Base-by-base conservation (phyloP, 169 alveolate genomes). In the Plasmodium blacklocki region DNA sequence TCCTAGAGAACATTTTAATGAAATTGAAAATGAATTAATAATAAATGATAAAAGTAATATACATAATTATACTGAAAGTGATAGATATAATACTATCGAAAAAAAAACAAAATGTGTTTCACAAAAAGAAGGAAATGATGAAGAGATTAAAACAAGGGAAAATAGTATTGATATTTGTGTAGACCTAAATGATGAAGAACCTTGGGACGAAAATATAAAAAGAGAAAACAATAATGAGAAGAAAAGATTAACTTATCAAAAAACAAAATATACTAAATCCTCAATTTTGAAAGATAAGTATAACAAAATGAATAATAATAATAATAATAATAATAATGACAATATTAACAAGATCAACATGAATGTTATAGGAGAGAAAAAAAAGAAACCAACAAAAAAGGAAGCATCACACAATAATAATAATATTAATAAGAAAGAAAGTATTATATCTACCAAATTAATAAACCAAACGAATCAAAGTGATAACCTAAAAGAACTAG, bases 181-280 rank as follows among this genome's bases (percentile, higher is more conserved):
- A 60, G 91, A 83, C 21, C 15, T 83, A 60, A 54, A 83, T 56
- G 91, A 83, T 56, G 91, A 83, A 19, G 91, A 83, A 19, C 70
- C 80, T n/a, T 83, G 91, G 91, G 83, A 83, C 11, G 91, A 83
- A 12, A 56, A 62, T 12, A 23, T 7, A 23, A 62, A 62, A 23
- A 7, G 6, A 7, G 9, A 23, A 62, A 62, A 19, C 4, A 62
- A 21, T 21, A 23, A 63, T 21, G 52, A 11, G 11, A 39, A 78
- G 52, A 14, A 70, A 70, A 1, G 64, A 14, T 9, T 62, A 63
- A 21, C 23, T 1, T 8, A 63, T 18, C 14, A 72, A 2, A 43
- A 49, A 19, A 1, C n/a, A 26, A 9, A 60, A 45, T 15, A 39
- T 39, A 39, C 5, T 39, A 39, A 39, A 39, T 39, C 9, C 47